Evolutionary conservation across 768 basidiomycete species (phyloP).

Genomic region (Mycena indigotica): DNA sequence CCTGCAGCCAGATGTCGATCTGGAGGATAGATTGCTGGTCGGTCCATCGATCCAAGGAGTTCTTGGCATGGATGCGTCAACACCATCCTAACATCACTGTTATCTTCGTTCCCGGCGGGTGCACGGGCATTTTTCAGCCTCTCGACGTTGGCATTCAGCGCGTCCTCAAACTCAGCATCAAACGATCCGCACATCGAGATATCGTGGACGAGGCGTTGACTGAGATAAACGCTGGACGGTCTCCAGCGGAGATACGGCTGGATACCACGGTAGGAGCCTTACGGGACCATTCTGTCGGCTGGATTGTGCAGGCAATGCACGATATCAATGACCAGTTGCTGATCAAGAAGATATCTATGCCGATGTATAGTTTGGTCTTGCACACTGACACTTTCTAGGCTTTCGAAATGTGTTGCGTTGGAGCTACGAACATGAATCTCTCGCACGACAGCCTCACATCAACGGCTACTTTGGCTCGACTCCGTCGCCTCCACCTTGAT

Average conservation of each 20-base stretch:
- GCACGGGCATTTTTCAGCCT: conserved; percentile 33
- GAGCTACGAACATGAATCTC: conserved; percentile 26
- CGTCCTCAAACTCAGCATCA: conserved; percentile 26
- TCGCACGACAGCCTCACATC: conserved; percentile 28
- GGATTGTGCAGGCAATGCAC: conserved; percentile 31
- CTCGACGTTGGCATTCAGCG: conserved; percentile 39
- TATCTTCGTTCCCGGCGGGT: conserved; percentile 34
- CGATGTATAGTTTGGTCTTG: background rate
- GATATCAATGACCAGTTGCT: conserved; percentile 30
- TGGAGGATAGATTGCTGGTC: conserved; percentile 39
- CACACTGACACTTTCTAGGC: conserved; percentile 15
- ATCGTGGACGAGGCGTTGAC: conserved; percentile 33
- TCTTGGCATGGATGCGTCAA: conserved; percentile 35
- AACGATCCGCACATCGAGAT: conserved; percentile 24
- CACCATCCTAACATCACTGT: conserved; percentile 35
- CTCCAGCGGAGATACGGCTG: conserved; percentile 14
- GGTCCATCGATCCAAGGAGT: conserved; percentile 38
- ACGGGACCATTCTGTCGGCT: conserved; percentile 28
- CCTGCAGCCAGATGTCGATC: conserved; percentile 25
- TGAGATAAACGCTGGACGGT: conserved; percentile 1
- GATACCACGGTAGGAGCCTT: conserved; percentile 26
- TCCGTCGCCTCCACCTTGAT: conserved; percentile 17
- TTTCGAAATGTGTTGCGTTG: conserved; percentile 25
- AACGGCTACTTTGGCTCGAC: conserved; percentile 13
- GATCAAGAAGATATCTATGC: conserved; percentile 29